Base-by-base conservation (phyloP, 768 basidiomycete species). In the Rhizopogon vesiculosus region DNA sequence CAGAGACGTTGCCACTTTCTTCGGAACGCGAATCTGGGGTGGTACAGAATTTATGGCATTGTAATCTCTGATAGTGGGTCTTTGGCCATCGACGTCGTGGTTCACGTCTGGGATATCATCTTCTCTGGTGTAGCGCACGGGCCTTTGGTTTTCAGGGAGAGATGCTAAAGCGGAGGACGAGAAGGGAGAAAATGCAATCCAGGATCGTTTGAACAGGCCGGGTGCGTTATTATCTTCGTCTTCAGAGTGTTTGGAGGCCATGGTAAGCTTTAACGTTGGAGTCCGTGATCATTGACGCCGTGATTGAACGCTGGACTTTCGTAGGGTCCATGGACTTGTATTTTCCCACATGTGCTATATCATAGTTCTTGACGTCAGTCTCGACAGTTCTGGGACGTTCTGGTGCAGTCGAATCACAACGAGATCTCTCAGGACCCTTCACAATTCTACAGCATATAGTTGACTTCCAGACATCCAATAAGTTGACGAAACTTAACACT, bases 1-100 rank as follows among this genome's bases (percentile, higher is more conserved):
- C 63, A 98, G 77, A 0, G 87, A 83, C 1, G 89, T 88, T 0
- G 87, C 75, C 19, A 91, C 82, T 71, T 93, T 94, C 75, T 87
- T 90, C 0, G 91, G 91, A 0, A 93, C 79, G 39, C 86, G 77
- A 39, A 92, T 83, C 45, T 81, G 78, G 0, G 83, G 75, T 0
- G 88, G 84, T 0, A 86, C 64, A 3, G 76, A 66, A 62, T 80
- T 87, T 68, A 91, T 91, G 2, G 90, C 76, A 65, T 85, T 83
- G 65, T 92, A 92, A 69, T 92, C 87, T 44, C 84, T 75, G 31
- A 88, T 78, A 31, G 81, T 79, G 12, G 87, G 83, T 59, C 78
- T 69, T 57, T 84, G 77, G 5, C 83, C 85, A 44, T 74, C 60
- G 2, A 66, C 68, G 53, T 81, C 78, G 51, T 72, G 70, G 22